Percentiles rank a stretch among this genome's conserved stretches.
phyloP scores from a whole-genome alignment of 1,139 yeast species.

The Nakaseomyces delphensis region DNA sequence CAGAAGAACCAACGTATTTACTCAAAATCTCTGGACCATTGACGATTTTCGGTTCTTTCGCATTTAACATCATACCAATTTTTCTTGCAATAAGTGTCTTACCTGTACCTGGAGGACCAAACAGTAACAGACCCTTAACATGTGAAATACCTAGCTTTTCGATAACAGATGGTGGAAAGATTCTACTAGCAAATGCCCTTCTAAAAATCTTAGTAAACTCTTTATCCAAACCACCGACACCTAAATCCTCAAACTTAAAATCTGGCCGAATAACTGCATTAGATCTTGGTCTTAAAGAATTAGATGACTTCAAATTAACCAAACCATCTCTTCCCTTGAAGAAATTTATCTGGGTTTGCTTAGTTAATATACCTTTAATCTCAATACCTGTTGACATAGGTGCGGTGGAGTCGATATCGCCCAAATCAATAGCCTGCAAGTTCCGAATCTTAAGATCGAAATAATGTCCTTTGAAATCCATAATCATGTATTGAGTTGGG shows the following conservation, averaged over 20 bases:
- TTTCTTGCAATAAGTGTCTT: slow-evolving; percentile 95
- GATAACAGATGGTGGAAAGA: slow-evolving; percentile 87
- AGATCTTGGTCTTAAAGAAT: slow-evolving; percentile 54
- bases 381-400: slow-evolving; percentile 40
- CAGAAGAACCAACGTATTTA: slow-evolving; percentile 94
- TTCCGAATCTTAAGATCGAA: slow-evolving; percentile 59
- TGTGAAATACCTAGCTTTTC: slow-evolving; percentile 89
- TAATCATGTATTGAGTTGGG: slow-evolving; percentile 74
- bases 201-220: slow-evolving; percentile 92
- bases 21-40: slow-evolving; percentile 98
- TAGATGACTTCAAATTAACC: slow-evolving; percentile 54
- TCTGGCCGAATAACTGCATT: slow-evolving; percentile 91
- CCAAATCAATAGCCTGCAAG: slow-evolving; percentile 73
- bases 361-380: slow-evolving; percentile 72
- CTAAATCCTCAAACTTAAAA: slow-evolving; percentile 91
- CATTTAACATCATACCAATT: slow-evolving; percentile 93
- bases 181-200: slow-evolving; percentile 94
- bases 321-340: slow-evolving; percentile 67
- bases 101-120: slow-evolving; percentile 99
- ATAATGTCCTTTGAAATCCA: slow-evolving; percentile 72
- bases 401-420: slow-evolving; percentile 38
- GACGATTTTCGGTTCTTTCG: slow-evolving; percentile 95
- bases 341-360: slow-evolving; percentile 70
- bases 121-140: slow-evolving; percentile 84
- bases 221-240: slow-evolving; percentile 93